Evolutionary conservation across 768 basidiomycete genomes (phyloP).

Genomic region (Clitopilus hobsonii): DNA sequence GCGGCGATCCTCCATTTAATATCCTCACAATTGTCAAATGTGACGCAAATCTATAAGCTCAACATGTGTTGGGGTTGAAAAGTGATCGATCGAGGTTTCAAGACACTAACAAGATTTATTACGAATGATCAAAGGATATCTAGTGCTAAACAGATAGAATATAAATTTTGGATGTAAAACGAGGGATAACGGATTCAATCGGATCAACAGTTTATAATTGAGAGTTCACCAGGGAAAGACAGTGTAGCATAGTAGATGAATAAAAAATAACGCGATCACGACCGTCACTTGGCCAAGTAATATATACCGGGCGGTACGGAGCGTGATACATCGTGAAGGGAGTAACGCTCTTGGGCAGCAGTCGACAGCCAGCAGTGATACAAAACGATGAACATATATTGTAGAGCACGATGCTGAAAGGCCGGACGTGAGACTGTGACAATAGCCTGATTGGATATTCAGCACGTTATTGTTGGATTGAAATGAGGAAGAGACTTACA

Average conservation of each 20-base stretch:
- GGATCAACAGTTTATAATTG: too few relatives aligned
- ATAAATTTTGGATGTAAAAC: too few relatives aligned
- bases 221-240: too few relatives aligned
- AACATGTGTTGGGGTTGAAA: too few relatives aligned
- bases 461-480: not conserved
- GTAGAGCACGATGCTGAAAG: constrained; percentile 27
- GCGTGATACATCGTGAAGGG: constrained; percentile 52
- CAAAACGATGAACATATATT: constrained; percentile 27
- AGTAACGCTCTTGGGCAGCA: constrained; percentile 29
- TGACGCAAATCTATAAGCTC: too few relatives aligned
- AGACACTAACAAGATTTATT: too few relatives aligned
- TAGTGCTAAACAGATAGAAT: too few relatives aligned
- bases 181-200: constrained; percentile 3
- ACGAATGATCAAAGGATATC: too few relatives aligned
- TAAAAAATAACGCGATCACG: constrained; percentile 52
- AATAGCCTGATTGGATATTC: not conserved
- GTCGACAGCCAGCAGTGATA: constrained; percentile 17
- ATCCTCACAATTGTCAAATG: too few relatives aligned
- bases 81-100: too few relatives aligned
- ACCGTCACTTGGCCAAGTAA: constrained; percentile 59
- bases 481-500: constrained; percentile 19
- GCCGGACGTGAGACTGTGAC: constrained; percentile 1
- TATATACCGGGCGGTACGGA: constrained; percentile 55
- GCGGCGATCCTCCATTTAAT: too few relatives aligned
- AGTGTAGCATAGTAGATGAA: constrained; percentile 14